phyloP scores from a whole-genome alignment of 495 filamentous ascomycete genomes.

The Neurospora terricola region DNA sequence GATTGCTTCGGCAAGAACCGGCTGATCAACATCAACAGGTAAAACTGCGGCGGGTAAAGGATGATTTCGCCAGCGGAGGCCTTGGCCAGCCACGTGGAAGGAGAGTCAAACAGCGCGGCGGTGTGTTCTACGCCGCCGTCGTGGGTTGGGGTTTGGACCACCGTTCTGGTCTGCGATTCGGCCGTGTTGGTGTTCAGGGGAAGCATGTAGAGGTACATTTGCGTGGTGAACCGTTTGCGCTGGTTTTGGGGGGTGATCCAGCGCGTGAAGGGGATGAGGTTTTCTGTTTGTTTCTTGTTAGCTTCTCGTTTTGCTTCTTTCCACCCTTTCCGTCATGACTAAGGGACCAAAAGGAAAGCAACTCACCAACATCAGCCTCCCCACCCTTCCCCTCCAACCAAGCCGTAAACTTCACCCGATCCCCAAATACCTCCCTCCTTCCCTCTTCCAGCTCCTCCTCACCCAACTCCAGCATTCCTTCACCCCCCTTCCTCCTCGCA shows the following conservation, averaged over 20 bases:
- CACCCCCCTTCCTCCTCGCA: conserved; percentile 18
- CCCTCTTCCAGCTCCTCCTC: conserved; percentile 53
- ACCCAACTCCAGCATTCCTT: conserved; percentile 42
- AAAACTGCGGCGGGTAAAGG: conserved; percentile 83
- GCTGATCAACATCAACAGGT: conserved; percentile 59
- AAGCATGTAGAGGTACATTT: conserved; percentile 96
- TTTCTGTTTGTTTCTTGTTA: conserved; percentile 38
- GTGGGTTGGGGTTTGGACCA: conserved; percentile 54
- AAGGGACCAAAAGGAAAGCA: background rate
- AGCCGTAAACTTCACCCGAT: conserved; percentile 46
- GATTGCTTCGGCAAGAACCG: conserved; percentile 38
- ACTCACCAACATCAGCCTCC: conserved; percentile 52
- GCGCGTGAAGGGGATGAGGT: conserved; percentile 73
- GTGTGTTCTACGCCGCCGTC: conserved; percentile 85
- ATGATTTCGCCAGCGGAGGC: conserved; percentile 58
- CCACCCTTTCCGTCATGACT: background rate
- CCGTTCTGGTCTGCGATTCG: conserved; percentile 14
- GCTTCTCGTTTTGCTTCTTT: background rate
- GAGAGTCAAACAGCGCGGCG: conserved; percentile 63
- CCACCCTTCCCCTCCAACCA: conserved; percentile 58
- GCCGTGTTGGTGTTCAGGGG: conserved; percentile 37
- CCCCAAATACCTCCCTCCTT: conserved; percentile 54
- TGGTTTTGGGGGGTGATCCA: conserved; percentile 77
- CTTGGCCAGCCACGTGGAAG: conserved; percentile 55
- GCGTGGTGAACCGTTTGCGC: conserved; percentile 72